Base-by-base conservation (phyloP, 1,284 basidiomycete species). In the Naganishia sp. region DNA sequence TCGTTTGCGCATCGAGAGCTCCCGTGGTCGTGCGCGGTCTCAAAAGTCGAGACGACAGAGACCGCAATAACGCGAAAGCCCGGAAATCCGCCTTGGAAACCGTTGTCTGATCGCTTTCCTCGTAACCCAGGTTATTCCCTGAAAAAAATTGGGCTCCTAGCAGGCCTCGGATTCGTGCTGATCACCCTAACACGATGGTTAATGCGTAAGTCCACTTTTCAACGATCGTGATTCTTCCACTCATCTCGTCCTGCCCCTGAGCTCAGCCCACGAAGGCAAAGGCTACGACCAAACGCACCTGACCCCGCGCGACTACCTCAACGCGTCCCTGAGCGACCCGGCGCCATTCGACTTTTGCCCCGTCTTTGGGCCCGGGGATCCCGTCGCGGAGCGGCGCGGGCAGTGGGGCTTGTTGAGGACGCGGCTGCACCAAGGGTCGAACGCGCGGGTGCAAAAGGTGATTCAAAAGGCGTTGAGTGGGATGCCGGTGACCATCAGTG, bases 321-420 rank as follows among this genome's bases (percentile, higher is more conserved):
- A 82, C 72, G 78, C 75, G 43, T 79, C 79, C 16, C 67, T 63
- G 73, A 81, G 74, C 15, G 84, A 87, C 56, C 83, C 85, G 7
- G 87, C 86, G 68, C 93, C 94, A 0, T 97, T 97, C 78, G 82
- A 84, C 0, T 97, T 97, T 78, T 97, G 94, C 76, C 93, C 94
- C 0, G 84, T 87, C 2, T 90, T 90, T 76, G 90, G 91, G 1
- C 87, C 89, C 18, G 86, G 86, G 2, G 94, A 97, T 77, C 83
- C 84, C 53, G 81, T 96, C 50, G 90, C 87, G 1, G 79, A 83
- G 48, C 88, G 89, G 76, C 90, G 95, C 74, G 90, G 92, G 21
- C 83, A 87, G n/a, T 81, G 88, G 65, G 82, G 85, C 7, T 84
- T 97, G 23, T 83, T 89, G 16, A 88, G 89, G 79, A 92, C 86